phyloP scores from a whole-genome alignment of 2,329 filamentous ascomycete genomes.

The Clathrospora elynae region DNA sequence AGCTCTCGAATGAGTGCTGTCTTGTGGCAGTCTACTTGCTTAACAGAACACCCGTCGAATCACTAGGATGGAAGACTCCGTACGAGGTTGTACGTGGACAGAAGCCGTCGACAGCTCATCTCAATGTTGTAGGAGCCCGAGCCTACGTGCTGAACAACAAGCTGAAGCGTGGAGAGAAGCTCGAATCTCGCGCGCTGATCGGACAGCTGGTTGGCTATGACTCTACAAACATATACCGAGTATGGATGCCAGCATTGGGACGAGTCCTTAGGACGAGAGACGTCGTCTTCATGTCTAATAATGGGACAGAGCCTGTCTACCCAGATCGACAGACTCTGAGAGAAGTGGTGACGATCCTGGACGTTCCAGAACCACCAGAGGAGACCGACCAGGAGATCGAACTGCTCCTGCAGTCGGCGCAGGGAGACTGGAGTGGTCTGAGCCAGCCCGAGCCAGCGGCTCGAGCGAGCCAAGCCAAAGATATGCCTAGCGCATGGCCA shows the following conservation, averaged over 20 bases:
- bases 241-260: conserved; percentile 9
- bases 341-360: too few species aligned
- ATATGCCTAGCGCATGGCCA: too few species aligned
- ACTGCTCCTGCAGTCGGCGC: too few species aligned
- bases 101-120: conserved; percentile 3
- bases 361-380: neutral
- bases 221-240: conserved; percentile 20
- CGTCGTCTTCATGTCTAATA: neutral
- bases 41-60: conserved; percentile 12
- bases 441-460: too few species aligned
- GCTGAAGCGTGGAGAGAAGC: conserved; percentile 15
- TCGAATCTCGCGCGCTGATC: conserved; percentile 15
- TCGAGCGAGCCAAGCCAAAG: too few species aligned
- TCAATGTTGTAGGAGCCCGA: conserved; percentile 1
- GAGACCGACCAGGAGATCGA: too few species aligned
- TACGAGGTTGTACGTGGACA: conserved; percentile 6
- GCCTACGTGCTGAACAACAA: conserved; percentile 14
- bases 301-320: too few species aligned
- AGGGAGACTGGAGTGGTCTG: too few species aligned
- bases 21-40: neutral
- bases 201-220: conserved; percentile 26
- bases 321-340: too few species aligned
- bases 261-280: neutral
- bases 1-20: conserved; percentile 3
- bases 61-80: conserved; percentile 12